These are phyloP conservation scores for Strobilomyces dryophilus DNA, from an alignment of 768 basidiomycete genomes.

Conservation along the genomic window DNA sequence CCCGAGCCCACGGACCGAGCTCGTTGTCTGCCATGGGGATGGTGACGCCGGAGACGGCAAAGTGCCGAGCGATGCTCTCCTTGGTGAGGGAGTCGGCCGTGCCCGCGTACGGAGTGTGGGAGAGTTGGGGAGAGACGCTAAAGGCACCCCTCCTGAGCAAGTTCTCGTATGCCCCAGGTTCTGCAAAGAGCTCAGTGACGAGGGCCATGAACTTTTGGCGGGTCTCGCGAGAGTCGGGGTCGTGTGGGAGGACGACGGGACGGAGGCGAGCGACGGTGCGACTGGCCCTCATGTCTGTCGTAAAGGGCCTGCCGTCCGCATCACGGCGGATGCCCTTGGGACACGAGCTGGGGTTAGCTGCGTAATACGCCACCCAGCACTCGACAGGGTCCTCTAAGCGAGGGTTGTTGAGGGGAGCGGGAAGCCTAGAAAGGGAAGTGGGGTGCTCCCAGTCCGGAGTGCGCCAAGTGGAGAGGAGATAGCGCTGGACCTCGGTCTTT, in stretches of 20 bases:
- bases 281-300: slow-evolving; percentile 44
- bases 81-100: slow-evolving; percentile 26
- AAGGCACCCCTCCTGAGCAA: slow-evolving; percentile 34
- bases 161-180: slow-evolving; percentile 37
- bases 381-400: slow-evolving; percentile 45
- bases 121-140: slow-evolving; percentile 31
- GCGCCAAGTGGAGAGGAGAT: slow-evolving; percentile 41
- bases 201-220: slow-evolving; percentile 39
- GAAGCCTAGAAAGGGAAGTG: slow-evolving; percentile 16
- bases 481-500: slow-evolving; percentile 43
- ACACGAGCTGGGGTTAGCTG: slow-evolving; percentile 42
- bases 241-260: slow-evolving; percentile 32
- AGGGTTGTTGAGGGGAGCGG: slow-evolving; percentile 36
- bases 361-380: slow-evolving; percentile 43
- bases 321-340: slow-evolving; percentile 45
- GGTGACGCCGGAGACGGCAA: slow-evolving; percentile 40
- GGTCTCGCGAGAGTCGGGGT: slow-evolving; percentile 31
- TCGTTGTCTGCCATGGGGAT: slow-evolving; percentile 33
- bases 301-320: slow-evolving; percentile 33
- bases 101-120: slow-evolving; percentile 31
- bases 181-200: slow-evolving; percentile 39
- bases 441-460: slow-evolving; percentile 36
- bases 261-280: slow-evolving; percentile 47
- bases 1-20: slow-evolving; percentile 37
- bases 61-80: slow-evolving; percentile 38